Evolutionary conservation across 306 rosid species (phyloP).

Genomic region (Lathyrus oleraceus): DNA sequence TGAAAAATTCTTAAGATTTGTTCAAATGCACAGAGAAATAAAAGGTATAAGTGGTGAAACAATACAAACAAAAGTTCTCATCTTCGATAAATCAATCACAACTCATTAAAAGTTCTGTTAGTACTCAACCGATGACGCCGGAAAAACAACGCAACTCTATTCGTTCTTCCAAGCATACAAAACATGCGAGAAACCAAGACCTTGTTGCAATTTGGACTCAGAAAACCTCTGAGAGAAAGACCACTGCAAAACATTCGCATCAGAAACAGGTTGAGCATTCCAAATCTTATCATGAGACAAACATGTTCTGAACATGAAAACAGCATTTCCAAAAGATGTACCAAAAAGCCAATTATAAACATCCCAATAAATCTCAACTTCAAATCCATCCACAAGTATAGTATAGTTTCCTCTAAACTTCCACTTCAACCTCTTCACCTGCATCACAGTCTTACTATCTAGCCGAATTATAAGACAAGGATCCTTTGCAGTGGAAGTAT

Average conservation of each 20-base stretch:
- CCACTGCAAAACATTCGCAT: conserved; percentile 72
- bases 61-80: conserved; percentile 52
- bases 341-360: conserved; percentile 92
- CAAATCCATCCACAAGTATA: conserved; percentile 79
- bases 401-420: conserved; percentile 92
- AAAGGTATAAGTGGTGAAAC: conserved; percentile 35
- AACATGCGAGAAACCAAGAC: conserved; percentile 76
- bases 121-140: conserved; percentile 43
- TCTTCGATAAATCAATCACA: conserved; percentile 53
- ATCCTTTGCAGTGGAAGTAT: conserved; percentile 58
- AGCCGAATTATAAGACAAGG: conserved; percentile 72
- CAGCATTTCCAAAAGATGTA: conserved; percentile 75
- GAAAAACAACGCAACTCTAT: conserved; percentile 42
- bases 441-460: conserved; percentile 85
- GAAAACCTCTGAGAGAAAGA: conserved; percentile 87
- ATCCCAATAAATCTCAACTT: conserved; percentile 95
- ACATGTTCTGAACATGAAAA: conserved; percentile 92
- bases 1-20: conserved; percentile 46
- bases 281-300: conserved; percentile 73
- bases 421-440: conserved; percentile 89
- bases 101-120: conserved; percentile 63
- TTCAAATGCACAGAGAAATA: conserved; percentile 53
- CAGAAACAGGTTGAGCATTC: conserved; percentile 61
- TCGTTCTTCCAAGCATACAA: conserved; percentile 94
- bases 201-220: conserved; percentile 64